These are phyloP conservation scores for Myochromella boudieri DNA, from an alignment of 768 basidiomycete species.

Conservation along the genomic window DNA sequence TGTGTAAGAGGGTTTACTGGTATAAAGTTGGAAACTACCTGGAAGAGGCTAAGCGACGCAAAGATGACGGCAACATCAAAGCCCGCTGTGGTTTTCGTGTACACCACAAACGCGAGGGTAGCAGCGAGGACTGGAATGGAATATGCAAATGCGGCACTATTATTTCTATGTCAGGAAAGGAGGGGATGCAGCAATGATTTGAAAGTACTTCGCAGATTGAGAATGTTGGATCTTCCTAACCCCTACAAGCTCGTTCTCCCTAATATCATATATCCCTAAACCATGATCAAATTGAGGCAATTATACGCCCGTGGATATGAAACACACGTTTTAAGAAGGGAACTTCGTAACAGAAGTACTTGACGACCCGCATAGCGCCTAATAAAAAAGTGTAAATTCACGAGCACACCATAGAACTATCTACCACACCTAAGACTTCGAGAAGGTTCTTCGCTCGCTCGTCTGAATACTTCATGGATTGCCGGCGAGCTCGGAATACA, in stretches of 20 bases:
- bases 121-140: constrained; percentile 65
- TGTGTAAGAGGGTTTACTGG: neutral
- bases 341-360: constrained; percentile 72
- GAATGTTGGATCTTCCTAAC: constrained; percentile 58
- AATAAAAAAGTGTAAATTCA: neutral
- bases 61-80: constrained; percentile 73
- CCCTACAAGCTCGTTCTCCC: constrained; percentile 54
- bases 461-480: constrained; percentile 64
- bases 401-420: neutral
- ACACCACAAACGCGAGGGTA: constrained; percentile 66
- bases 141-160: constrained; percentile 52
- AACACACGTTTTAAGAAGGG: constrained; percentile 63
- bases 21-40: constrained; percentile 26
- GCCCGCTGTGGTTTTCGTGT: constrained; percentile 49
- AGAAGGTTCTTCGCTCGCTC: constrained; percentile 60
- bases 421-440: constrained; percentile 53
- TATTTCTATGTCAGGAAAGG: constrained; percentile 15
- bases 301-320: constrained; percentile 3
- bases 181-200: neutral
- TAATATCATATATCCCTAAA: constrained; percentile 52
- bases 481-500: constrained; percentile 52
- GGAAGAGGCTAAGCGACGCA: constrained; percentile 61
- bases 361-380: constrained; percentile 72
- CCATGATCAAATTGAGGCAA: too few species aligned
- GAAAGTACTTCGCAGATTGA: constrained; percentile 58